These are phyloP conservation scores for Xylaria nigripes DNA, from an alignment of 495 filamentous ascomycete species.

Conservation along the genomic window DNA sequence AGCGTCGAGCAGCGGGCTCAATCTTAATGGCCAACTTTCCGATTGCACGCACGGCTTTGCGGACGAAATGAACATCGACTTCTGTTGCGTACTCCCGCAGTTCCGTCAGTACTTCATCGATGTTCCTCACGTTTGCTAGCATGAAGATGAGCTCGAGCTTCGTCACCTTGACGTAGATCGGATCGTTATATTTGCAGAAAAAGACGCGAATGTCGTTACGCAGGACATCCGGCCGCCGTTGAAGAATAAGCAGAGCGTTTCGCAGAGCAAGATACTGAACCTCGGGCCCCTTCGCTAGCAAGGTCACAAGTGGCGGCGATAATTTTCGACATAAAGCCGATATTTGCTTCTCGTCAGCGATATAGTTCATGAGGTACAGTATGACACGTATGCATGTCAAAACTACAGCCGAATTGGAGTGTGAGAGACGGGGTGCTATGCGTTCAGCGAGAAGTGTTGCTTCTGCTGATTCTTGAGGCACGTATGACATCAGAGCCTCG, in stretches of 20 bases:
- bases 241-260: conserved; percentile 90
- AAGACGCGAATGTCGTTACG: conserved; percentile 97
- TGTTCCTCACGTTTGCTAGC: conserved; percentile 94
- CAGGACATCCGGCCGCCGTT: conserved; percentile 86
- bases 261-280: conserved; percentile 93
- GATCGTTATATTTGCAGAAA: conserved; percentile 99
- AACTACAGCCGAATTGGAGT: conserved; percentile 94
- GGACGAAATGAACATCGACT: conserved; percentile 97
- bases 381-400: conserved; percentile 93
- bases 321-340: conserved; percentile 83
- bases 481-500: conserved; percentile 96
- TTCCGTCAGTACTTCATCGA: conserved; percentile 90
- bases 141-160: conserved; percentile 99
- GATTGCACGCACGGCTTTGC: conserved; percentile 95
- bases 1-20: conserved; percentile 79
- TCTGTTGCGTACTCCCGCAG: conserved; percentile 96
- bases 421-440: conserved; percentile 85
- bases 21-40: conserved; percentile 99
- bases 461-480: conserved; percentile 83
- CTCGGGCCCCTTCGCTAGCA: conserved; percentile 92
- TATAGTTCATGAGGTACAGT: conserved; percentile 98
- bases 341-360: conserved; percentile 86
- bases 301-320: conserved; percentile 88
- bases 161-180: conserved; percentile 98
- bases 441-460: conserved; percentile 86